These are phyloP conservation scores for Scolecobasidium constrictum DNA, from an alignment of 2,329 filamentous ascomycete species.

Conservation along the genomic window DNA sequence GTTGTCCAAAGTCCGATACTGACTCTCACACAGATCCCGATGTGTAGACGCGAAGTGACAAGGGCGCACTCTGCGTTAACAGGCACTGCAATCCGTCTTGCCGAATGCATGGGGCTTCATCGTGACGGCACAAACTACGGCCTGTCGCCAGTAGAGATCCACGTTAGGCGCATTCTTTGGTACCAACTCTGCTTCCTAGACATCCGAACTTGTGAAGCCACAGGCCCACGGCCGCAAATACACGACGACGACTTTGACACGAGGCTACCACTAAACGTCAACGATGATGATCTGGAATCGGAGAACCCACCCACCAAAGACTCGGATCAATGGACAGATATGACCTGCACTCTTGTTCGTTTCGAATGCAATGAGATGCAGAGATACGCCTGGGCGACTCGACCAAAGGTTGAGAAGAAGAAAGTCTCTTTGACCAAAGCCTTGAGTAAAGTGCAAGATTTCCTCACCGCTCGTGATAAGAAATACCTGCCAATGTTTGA, in stretches of 20 bases:
- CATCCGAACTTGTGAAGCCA: constrained; percentile 62
- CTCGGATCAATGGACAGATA: constrained; percentile 52
- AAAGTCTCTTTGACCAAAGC: constrained; percentile 52
- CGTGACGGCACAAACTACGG: constrained; percentile 58
- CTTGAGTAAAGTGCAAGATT: constrained; percentile 58
- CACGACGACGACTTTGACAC: constrained; percentile 68
- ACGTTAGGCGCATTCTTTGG: constrained; percentile 63
- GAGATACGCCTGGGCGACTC: constrained; percentile 58
- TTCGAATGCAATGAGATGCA: constrained; percentile 67
- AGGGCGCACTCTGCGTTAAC: constrained; percentile 62
- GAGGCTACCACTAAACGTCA: constrained; percentile 57
- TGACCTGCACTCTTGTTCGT: constrained; percentile 56
- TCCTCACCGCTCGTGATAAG: constrained; percentile 51
- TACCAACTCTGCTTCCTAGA: constrained; percentile 70
- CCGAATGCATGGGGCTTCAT: constrained; percentile 68
- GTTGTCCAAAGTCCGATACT: constrained; percentile 1
- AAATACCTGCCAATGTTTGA: constrained; percentile 56
- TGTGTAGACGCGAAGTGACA: constrained; percentile 62
- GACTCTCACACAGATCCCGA: constrained; percentile 46
- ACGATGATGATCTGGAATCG: constrained; percentile 51
- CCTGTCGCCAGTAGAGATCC: constrained; percentile 55
- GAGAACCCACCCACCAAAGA: constrained; percentile 32
- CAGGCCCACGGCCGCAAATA: constrained; percentile 61
- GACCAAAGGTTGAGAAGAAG: constrained; percentile 51
- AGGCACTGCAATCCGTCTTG: constrained; percentile 60